Evolutionary conservation across 2,329 filamentous ascomycete species (phyloP), one percentile per base, ranked within the genome.

Genomic region (Ophiostoma novo-ulmi): DNA sequence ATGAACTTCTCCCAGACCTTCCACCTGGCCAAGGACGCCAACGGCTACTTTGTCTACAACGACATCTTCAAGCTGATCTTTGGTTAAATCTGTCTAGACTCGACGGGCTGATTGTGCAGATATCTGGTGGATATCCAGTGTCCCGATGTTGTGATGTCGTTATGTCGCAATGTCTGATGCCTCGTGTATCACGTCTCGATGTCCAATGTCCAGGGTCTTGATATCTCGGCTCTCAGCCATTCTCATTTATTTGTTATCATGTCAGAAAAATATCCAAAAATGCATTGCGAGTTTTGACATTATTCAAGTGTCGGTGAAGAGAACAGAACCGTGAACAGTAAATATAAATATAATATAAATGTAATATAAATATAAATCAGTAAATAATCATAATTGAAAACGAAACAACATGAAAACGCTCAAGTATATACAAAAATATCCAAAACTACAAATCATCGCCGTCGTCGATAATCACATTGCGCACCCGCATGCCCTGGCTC

Each of bases 61-160:
- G 94, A 98, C 80, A 83, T 98, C 80, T 98, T 98, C 89, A 92
- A 92, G 82, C 87, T 98, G 73, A 87, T 97, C 76, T 94, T 91
- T 81, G 84, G 81, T 78, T 87, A 82, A 74, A 70, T 26, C n/a
- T 44, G n/a, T 4, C 11, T 68, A 14, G 35, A 41, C n/a, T 14
- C 17, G 1, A 11, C 2, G 13, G 58, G n/a, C 14, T 13, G 36
- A 10, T 3, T 44, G 63, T 31, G 31, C 35, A 36, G 17, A 13
- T 26, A 22, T 26, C 31, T 31, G 3, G 31, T 31, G 31, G 2
- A 31, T 31, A 31, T 3, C 31, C 31, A 31, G 31, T 31, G 31
- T 31, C 31, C 31, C 22, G 8, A 22, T 7, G 52, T 26, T 17
- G 7, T 26, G 52, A 20, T 48, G 5, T 10, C 11, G 8, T 13